Conservation (phyloP, 1,284 basidiomycete genomes). For the Ganoderma boninense region DNA sequence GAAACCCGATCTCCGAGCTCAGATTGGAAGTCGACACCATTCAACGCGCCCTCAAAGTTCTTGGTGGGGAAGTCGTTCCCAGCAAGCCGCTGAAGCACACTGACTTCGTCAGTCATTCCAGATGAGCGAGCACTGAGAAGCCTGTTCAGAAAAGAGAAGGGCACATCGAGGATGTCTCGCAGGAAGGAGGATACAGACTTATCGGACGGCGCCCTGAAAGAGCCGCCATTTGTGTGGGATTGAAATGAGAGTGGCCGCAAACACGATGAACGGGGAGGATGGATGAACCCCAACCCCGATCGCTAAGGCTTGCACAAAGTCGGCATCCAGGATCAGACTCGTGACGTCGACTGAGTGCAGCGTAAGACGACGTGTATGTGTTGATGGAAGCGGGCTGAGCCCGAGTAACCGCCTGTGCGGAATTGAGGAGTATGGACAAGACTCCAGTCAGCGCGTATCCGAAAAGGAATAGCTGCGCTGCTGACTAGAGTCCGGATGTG, state of each 20-base stretch:
- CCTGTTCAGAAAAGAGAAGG: too few species aligned
- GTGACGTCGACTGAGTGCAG: conserved; percentile 70
- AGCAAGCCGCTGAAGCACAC: too few species aligned
- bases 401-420: conserved; percentile 59
- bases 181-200: too few species aligned
- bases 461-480: conserved; percentile 67
- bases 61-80: too few species aligned
- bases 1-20: too few species aligned
- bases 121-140: too few species aligned
- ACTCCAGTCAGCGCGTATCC: conserved; percentile 68
- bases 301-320: conserved; percentile 69
- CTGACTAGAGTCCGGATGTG: conserved; percentile 64
- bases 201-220: too few species aligned
- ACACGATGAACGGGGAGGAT: conserved; percentile 45
- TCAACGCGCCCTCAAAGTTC: too few species aligned
- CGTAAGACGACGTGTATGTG: conserved; percentile 71
- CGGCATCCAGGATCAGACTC: conserved; percentile 72
- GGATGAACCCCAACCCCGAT: conserved; percentile 74
- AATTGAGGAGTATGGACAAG: conserved; percentile 82
- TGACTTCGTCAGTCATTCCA: too few species aligned
- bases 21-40: too few species aligned
- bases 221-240: conserved; percentile 55
- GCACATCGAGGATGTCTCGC: too few species aligned
- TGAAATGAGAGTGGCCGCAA: conserved; percentile 71
- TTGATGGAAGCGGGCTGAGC: conserved; percentile 64